Base-by-base conservation (phyloP, 805 yeast species). In the Cyberlindnera lachancei region DNA sequence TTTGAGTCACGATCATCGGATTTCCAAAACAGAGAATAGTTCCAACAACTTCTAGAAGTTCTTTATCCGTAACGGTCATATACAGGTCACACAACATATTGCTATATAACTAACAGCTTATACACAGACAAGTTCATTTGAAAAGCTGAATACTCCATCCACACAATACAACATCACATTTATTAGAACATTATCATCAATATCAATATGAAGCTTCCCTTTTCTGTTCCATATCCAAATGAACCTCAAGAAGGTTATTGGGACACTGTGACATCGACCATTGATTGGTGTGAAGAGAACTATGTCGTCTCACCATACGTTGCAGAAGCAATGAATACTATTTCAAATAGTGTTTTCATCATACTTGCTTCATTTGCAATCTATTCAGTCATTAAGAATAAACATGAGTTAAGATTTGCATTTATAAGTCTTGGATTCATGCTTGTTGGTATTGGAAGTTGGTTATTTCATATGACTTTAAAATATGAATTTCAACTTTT, bases 211-310 rank as follows among this genome's bases (percentile, higher is more conserved):
- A n/a, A n/a, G n/a, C 56, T 68, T 18, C 75, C 74, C 12, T 68
- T 68, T 52, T 68, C 73, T 6, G 39, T 50, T 40, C 73, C 75
- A 2, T 75, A 75, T 46, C 81, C 84, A 1, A 65, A 65, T 6
- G 72, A 66, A 21, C 72, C 73, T 25, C 43, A 52, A n/a, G 36
- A 56, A 12, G 88, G 87, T 1, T 77, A 56, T 53, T 85, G 95
- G 95, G 92, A 92, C 1, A 60, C 64, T 5, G 82, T 83, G 3
- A 87, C 97, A 0, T 73, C 95, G 23, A 88, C 97, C n/a, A 92
- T 92, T 23, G 98, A 90, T 52, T 90, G 97, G 97, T 90, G 98
- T 59, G 98, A 90, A 52, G 97, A 92, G 57, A 90, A 90, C 61
- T 90, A 90, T 53, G 90, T 87, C 9, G 83, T 88, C 2, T 71